Evolutionary conservation across 192 early-diverging fungal species (phyloP).

Genomic region (Mortierella antarctica): DNA sequence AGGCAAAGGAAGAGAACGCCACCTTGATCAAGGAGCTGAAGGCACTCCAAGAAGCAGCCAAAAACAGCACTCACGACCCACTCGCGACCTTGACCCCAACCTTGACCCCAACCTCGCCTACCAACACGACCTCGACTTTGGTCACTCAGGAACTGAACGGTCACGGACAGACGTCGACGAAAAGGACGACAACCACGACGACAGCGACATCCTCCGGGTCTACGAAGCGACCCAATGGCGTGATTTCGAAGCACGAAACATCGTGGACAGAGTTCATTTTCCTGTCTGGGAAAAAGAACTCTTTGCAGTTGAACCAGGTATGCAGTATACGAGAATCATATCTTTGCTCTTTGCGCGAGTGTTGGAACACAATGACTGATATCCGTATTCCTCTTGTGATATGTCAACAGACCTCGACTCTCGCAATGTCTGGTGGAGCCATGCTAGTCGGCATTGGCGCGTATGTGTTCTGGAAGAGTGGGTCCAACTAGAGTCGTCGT

Average conservation of each 20-base stretch:
- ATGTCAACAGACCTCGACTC: conserved; percentile 12
- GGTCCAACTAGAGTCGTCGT: neutral
- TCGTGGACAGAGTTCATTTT: conserved; percentile 36
- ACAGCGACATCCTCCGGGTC: neutral
- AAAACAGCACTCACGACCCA: neutral
- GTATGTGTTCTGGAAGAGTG: conserved; percentile 29
- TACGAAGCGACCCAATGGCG: neutral
- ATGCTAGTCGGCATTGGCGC: conserved; percentile 47
- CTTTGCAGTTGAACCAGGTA: conserved; percentile 27
- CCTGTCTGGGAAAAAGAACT: conserved; percentile 8
- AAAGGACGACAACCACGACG: neutral
- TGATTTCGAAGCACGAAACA: conserved; percentile 16
- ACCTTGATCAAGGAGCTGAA: conserved; percentile 3
- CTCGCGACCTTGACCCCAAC: conserved; percentile 16
- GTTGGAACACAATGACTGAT: neutral
- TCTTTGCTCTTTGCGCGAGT: neutral
- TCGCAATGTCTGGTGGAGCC: conserved; percentile 34
- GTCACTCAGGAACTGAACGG: conserved; percentile 8
- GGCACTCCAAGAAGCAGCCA: neutral
- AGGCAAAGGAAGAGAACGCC: conserved; percentile 1
- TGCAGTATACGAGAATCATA: no score
- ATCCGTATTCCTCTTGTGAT: neutral
- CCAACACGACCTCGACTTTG: neutral
- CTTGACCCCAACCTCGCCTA: conserved; percentile 18
- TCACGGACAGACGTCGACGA: neutral